These are phyloP conservation scores for Russula brevipes DNA, from an alignment of 768 basidiomycete genomes.

Conservation along the genomic window DNA sequence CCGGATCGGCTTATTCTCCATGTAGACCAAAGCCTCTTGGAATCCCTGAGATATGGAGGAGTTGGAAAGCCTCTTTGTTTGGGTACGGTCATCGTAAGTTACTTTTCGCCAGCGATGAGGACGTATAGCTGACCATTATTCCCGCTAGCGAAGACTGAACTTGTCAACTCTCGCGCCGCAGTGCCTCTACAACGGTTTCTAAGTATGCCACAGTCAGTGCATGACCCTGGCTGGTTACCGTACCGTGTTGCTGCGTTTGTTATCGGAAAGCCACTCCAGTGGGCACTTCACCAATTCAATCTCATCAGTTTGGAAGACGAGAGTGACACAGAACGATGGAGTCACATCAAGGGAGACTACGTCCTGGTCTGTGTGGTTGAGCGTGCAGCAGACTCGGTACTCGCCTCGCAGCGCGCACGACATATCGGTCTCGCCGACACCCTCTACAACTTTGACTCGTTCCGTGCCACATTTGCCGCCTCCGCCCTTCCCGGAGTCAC, in stretches of 20 bases:
- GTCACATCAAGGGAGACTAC: conserved; percentile 62
- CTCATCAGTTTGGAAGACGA: conserved; percentile 60
- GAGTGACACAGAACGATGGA: conserved; percentile 45
- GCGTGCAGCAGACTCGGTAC: conserved; percentile 54
- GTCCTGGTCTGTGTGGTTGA: conserved; percentile 64
- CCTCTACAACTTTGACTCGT: conserved; percentile 57
- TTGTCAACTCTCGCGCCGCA: conserved; percentile 41
- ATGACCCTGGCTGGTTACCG: conserved; percentile 63
- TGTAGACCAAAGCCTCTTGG: conserved; percentile 49
- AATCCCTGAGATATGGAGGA: conserved; percentile 57
- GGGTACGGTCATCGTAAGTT: conserved; percentile 68
- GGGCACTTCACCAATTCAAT: conserved; percentile 77
- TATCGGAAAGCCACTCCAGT: conserved; percentile 78
- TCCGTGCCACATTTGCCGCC: conserved; percentile 52
- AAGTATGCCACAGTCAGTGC: conserved; percentile 52
- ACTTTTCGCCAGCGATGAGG: not conserved
- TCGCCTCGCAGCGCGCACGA: conserved; percentile 40
- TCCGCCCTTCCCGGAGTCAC: conserved; percentile 39
- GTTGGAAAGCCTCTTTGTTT: conserved; percentile 73
- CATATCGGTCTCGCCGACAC: conserved; percentile 49
- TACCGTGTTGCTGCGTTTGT: conserved; percentile 64
- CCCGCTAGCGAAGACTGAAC: conserved; percentile 65
- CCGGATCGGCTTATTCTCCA: conserved; percentile 55
- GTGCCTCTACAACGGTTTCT: conserved; percentile 54
- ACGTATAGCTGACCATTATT: conserved; percentile 26